These are phyloP conservation scores for Chamaecyparis obtusa DNA, from an alignment of 75 land plant species.

Conservation along the genomic window DNA sequence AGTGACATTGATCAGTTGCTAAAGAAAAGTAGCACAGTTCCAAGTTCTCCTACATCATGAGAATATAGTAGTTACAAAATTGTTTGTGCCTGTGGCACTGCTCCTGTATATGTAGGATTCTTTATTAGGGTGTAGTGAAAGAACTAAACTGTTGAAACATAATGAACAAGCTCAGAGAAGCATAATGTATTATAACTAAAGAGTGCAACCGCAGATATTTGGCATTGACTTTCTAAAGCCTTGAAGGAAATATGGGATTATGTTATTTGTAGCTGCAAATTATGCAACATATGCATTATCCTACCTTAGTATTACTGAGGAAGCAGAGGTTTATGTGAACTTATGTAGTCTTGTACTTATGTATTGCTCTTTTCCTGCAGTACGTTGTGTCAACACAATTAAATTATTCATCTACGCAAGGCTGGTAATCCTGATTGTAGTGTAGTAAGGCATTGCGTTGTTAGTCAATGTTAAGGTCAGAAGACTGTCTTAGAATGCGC, in stretches of 20 bases:
- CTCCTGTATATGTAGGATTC: background rate
- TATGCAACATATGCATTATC: background rate
- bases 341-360: background rate
- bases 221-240: background rate
- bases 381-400: background rate
- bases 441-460: background rate
- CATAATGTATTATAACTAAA: background rate
- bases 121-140: background rate
- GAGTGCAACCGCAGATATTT: background rate
- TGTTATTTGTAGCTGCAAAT: background rate
- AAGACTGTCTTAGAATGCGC: background rate
- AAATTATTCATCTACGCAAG: background rate
- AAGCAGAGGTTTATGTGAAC: background rate
- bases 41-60: background rate
- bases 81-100: background rate
- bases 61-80: background rate
- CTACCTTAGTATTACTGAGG: background rate
- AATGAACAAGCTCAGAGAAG: background rate
- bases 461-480: background rate
- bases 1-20: constrained; percentile 16
- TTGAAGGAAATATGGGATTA: background rate
- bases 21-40: background rate
- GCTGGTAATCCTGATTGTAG: background rate
- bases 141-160: background rate
- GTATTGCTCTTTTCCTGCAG: background rate